Conservation (phyloP, 371 early-diverging fungal genomes). For the Chytridiales sp. region DNA sequence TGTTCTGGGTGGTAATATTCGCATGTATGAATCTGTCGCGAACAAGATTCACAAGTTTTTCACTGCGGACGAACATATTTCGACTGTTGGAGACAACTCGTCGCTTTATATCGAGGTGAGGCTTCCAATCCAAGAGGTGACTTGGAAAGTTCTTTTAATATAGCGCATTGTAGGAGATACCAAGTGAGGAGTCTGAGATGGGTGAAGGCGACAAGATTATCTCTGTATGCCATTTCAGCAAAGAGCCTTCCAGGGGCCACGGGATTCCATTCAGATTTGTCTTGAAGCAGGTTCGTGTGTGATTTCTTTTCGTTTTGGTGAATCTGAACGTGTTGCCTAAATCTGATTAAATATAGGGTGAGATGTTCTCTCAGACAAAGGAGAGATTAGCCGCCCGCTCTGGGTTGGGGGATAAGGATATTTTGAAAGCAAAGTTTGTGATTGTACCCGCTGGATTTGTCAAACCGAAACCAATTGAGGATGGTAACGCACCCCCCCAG, state of each 20-base stretch:
- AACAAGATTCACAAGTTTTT: conserved; percentile 47
- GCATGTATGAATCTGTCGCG: conserved; percentile 46
- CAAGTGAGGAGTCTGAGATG: conserved; percentile 56
- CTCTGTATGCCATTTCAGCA: conserved; percentile 73
- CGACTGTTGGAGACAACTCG: conserved; percentile 28
- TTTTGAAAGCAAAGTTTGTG: conserved; percentile 66
- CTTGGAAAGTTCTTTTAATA: neutral
- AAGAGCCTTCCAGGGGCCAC: conserved; percentile 66
- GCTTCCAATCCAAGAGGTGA: neutral
- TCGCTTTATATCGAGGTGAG: conserved; percentile 46
- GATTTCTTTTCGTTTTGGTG: conserved; percentile 1
- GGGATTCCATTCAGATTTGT: conserved; percentile 81
- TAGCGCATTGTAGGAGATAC: conserved; percentile 53
- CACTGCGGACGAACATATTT: conserved; percentile 42
- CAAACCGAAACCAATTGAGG: conserved; percentile 31
- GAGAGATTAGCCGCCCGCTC: conserved; percentile 67
- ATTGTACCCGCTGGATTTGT: conserved; percentile 27
- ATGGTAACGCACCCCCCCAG: conserved; percentile 27
- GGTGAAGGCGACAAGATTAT: conserved; percentile 52
- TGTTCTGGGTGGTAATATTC: conserved; percentile 34
- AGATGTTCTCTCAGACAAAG: conserved; percentile 68
- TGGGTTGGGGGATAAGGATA: conserved; percentile 84
- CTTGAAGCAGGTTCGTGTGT: conserved; percentile 53
- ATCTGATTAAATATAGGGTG: conserved; percentile 66
- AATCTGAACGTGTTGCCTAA: neutral